Conservation (phyloP, 2,329 filamentous ascomycete species). For the Fusarium hostae region DNA sequence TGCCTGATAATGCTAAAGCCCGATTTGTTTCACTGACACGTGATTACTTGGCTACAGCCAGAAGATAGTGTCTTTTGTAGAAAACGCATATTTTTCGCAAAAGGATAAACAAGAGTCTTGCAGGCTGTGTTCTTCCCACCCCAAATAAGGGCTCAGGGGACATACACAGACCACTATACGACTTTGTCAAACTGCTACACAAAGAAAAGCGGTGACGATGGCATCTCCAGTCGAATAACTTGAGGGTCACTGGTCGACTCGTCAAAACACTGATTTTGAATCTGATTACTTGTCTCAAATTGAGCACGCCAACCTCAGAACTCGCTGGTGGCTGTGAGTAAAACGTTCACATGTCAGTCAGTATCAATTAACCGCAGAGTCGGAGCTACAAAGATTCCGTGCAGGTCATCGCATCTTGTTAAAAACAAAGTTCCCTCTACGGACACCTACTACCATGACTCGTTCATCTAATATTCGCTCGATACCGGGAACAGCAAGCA, state of each 20-base stretch:
- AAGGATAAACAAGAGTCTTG: neutral
- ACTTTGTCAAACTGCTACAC: slow-evolving; percentile 38
- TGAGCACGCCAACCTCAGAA: neutral
- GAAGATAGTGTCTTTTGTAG: neutral
- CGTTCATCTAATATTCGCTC: slow-evolving; percentile 7
- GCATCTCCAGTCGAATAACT: neutral
- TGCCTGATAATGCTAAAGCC: neutral
- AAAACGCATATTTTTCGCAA: neutral
- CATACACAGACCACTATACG: slow-evolving; percentile 19
- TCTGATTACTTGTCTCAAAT: neutral
- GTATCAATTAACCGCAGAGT: neutral
- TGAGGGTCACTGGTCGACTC: neutral
- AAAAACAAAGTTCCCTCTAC: slow-evolving; percentile 8
- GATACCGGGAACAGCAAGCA: slow-evolving; percentile 13
- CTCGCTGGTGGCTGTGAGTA: neutral
- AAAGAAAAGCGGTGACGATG: slow-evolving; percentile 32
- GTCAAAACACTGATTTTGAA: neutral
- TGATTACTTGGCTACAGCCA: neutral
- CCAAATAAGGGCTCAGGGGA: neutral
- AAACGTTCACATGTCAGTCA: slow-evolving; percentile 6
- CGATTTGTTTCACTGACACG: neutral
- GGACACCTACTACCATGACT: slow-evolving; percentile 27
- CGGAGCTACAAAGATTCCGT: slow-evolving; percentile 28
- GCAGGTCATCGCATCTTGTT: neutral
- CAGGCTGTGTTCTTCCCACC: neutral